Conservation (phyloP, 108 stramenopile genomes). For the Skeletonema menzelii region DNA sequence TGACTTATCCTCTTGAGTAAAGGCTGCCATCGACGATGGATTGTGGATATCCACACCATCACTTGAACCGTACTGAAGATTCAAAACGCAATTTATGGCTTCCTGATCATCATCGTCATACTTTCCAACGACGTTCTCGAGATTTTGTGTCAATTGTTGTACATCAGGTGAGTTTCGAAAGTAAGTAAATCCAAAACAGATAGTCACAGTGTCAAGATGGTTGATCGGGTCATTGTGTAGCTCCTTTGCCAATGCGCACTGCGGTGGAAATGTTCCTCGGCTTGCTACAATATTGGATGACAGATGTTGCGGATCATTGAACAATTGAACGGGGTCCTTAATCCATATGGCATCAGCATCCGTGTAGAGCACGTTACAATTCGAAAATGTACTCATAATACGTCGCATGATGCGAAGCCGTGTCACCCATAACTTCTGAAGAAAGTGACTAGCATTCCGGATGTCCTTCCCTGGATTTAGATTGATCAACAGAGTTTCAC, state of each 20-base stretch:
- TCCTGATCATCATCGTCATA: not conserved
- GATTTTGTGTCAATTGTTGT: not conserved
- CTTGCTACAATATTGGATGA: constrained; percentile 11
- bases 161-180: constrained; percentile 1
- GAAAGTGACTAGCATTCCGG: not conserved
- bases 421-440: not conserved
- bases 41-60: not conserved
- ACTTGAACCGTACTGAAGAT: not conserved
- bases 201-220: too few relatives aligned
- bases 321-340: not conserved
- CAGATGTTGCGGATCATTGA: not conserved
- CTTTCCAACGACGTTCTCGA: too few relatives aligned
- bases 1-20: not conserved
- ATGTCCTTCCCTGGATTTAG: not conserved
- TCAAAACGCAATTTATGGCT: not conserved
- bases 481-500: not conserved
- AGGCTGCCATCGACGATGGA: not conserved
- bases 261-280: not conserved
- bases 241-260: not conserved
- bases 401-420: not conserved
- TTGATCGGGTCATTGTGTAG: not conserved
- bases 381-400: not conserved
- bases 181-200: constrained; percentile 7
- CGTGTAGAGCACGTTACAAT: not conserved
- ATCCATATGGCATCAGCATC: not conserved